Base-by-base conservation (phyloP, 306 rosid species). In the Prunus mume region DNA sequence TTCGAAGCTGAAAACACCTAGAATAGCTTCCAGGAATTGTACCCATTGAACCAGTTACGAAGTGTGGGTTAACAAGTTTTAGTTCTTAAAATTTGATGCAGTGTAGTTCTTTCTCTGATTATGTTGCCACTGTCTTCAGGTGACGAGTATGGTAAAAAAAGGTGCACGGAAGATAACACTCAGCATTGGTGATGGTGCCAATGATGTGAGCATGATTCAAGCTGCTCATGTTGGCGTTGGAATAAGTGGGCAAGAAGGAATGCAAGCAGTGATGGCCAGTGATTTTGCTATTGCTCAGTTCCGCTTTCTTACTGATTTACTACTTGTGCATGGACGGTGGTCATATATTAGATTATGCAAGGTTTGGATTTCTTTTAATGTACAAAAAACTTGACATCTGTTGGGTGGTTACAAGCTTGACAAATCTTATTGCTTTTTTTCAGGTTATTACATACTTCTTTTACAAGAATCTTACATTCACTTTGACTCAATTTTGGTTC, bases 191-290 rank as follows among this genome's bases (percentile, higher is more conserved):
- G 98, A 94, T 83, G 98, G 98, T 84, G 98, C 98, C 77, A 94
- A 94, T 84, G 98, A 94, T 85, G 98, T 94, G 67, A 94, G 98
- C 87, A 94, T 94, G 98, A 94, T 94, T 87, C 97, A 94, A 89
- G 98, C 98, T 78, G 96, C 98, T 83, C 98, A 95, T 80, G 96
- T 95, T 83, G 98, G 98, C 45, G 76, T 95, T 84, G 98, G 98
- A 68, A 92, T 95, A 80, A 92, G 97, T 84, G 98, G 98, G 72
- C 76, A 89, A 88, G 98, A 95, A 79, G 98, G 98, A 68, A 95
- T 95, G 98, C 98, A 95, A 80, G 98, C 98, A 73, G 98, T 95
- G 82, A 95, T 95, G 98, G 98, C 98, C 56, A 95, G 98, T 80
- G 98, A 95, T 87, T 95, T 95, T 82, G 97, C 98, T 56, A 90